These are phyloP conservation scores for Trypanosoma avium DNA, from an alignment of 208 protist genomes.

Conservation along the genomic window DNA sequence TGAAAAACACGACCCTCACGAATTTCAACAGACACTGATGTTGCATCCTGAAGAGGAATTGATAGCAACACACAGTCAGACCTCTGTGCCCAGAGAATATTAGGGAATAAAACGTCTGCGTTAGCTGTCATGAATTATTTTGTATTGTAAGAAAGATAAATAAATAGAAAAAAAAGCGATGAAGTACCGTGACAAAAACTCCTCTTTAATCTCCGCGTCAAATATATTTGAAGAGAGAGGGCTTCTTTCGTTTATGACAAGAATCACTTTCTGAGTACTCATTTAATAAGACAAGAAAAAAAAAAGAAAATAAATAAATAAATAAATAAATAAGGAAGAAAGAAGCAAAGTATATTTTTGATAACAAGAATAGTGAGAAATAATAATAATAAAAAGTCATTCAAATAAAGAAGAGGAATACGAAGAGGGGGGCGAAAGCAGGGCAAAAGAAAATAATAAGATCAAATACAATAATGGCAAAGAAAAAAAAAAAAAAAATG, in stretches of 20 bases:
- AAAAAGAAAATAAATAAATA: constrained; percentile 14
- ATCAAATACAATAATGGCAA: constrained; percentile 7
- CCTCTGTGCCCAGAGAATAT: constrained; percentile 84
- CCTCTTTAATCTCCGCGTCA: no score
- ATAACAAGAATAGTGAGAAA: no score
- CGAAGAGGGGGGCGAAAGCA: constrained; percentile 2
- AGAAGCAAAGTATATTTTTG: no score
- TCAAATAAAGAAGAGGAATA: no score
- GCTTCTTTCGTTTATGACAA: no score
- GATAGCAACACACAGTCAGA: constrained; percentile 77
- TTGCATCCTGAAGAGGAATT: constrained; percentile 75
- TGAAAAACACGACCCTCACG: constrained; percentile 48
- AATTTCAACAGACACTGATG: constrained; percentile 61
- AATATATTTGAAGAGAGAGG: no score
- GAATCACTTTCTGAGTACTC: no score
- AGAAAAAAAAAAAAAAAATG: constrained; percentile 3
- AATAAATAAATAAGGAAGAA: constrained; percentile 3
- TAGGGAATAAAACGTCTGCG: constrained; percentile 44
- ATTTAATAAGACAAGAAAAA: no score
- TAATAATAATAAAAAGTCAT: no score
- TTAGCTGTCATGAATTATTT: constrained; percentile 23
- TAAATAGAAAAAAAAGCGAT: no score
- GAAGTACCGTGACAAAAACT: no score
- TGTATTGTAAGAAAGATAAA: constrained; percentile 15
- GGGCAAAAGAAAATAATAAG: constrained; percentile 12